These are phyloP conservation scores for Iberis pinnata DNA, from an alignment of 345 rosid genomes.

Conservation along the genomic window DNA sequence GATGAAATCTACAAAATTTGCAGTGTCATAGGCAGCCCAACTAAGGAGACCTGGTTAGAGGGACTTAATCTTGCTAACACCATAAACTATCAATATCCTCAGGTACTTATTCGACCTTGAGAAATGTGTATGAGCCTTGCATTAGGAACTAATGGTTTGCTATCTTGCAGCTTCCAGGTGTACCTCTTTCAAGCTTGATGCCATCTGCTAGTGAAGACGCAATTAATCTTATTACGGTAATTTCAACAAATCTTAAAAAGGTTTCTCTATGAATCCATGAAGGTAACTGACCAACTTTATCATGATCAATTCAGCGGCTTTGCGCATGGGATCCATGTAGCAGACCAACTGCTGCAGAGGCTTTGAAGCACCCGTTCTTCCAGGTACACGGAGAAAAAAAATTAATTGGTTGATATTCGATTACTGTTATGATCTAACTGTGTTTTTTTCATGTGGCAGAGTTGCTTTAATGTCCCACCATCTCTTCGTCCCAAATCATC, in stretches of 20 bases:
- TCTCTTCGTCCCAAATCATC: slow-evolving; percentile 63
- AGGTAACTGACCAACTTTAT: not conserved
- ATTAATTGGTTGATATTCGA: not conserved
- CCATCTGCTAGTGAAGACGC: slow-evolving; percentile 77
- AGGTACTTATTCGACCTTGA: slow-evolving; percentile 34
- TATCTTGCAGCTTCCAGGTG: slow-evolving; percentile 52
- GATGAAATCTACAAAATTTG: slow-evolving; percentile 97
- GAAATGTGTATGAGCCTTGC: not conserved
- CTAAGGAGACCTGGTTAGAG: slow-evolving; percentile 67
- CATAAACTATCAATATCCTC: slow-evolving; percentile 74
- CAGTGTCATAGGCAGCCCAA: slow-evolving; percentile 76
- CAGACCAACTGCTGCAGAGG: slow-evolving; percentile 89
- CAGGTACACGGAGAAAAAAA: slow-evolving; percentile 49
- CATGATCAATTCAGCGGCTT: slow-evolving; percentile 49
- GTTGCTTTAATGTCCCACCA: slow-evolving; percentile 87
- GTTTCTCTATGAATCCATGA: not conserved
- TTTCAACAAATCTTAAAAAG: not conserved
- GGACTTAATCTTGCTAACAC: slow-evolving; percentile 77
- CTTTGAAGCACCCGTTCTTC: slow-evolving; percentile 85
- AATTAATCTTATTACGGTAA: slow-evolving; percentile 55
- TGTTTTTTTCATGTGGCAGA: slow-evolving; percentile 46
- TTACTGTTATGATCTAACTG: slow-evolving; percentile 4
- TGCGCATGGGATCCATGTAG: slow-evolving; percentile 94
- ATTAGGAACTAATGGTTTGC: not conserved
- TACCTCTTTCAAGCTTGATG: slow-evolving; percentile 46